These are phyloP conservation scores for Camellia granthamiana DNA, from an alignment of 148 eudicot genomes.

Conservation along the genomic window DNA sequence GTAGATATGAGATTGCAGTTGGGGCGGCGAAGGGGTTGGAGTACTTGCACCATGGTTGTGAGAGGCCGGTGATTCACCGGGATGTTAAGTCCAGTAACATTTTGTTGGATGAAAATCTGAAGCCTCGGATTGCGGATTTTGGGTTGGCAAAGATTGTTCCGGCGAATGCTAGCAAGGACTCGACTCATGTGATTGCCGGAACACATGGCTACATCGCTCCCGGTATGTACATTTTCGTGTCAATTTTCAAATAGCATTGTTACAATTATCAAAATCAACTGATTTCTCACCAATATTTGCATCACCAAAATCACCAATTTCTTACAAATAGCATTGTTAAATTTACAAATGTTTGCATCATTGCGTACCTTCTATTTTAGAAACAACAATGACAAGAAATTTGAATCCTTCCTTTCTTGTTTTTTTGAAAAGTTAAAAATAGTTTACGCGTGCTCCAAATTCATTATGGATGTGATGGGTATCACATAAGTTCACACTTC, in stretches of 20 bases:
- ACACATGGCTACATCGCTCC: conserved; percentile 25
- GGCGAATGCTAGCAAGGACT: conserved; percentile 7
- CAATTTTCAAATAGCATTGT: background rate
- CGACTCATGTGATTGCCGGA: conserved; percentile 21
- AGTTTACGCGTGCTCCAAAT: no score
- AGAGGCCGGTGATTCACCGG: conserved; percentile 16
- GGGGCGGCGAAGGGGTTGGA: conserved; percentile 24
- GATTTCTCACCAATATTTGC: no score
- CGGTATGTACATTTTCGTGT: background rate
- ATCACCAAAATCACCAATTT: no score
- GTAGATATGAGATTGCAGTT: conserved; percentile 17
- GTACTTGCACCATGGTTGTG: conserved; percentile 23
- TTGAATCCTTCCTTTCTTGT: no score
- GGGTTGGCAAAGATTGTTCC: conserved; percentile 20
- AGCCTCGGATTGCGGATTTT: conserved; percentile 21
- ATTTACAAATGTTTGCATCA: no score
- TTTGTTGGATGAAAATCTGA: conserved; percentile 18
- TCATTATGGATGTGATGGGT: no score
- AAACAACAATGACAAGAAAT: no score
- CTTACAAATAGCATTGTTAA: no score
- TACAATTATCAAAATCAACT: no score
- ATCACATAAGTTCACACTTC: no score
- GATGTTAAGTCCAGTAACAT: conserved; percentile 22
- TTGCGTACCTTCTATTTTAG: no score
- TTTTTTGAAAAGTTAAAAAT: no score